Percentiles rank a stretch among this genome's conserved stretches.
Conservation (phyloP, 345 rosid genomes). For the Syzygium oleosum region DNA sequence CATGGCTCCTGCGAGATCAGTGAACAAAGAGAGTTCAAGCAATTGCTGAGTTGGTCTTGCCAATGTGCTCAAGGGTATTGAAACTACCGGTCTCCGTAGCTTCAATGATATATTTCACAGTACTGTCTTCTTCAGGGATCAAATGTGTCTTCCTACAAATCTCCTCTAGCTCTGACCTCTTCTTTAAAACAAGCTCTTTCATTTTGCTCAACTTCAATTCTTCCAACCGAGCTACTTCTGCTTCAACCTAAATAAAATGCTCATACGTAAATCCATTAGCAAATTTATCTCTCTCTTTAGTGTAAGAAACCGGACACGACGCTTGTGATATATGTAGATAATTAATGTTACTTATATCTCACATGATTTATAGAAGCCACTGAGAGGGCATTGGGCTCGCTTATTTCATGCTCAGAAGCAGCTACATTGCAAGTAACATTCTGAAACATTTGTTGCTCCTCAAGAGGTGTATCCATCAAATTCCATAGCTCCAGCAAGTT, state of each 20-base stretch:
- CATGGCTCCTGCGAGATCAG: slow-evolving; percentile 30
- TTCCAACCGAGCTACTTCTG: slow-evolving; percentile 83
- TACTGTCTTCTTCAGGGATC: slow-evolving; percentile 51
- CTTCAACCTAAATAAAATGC: slow-evolving; percentile 52
- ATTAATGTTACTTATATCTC: slow-evolving; percentile 13
- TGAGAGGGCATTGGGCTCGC: slow-evolving; percentile 74
- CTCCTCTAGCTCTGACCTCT: slow-evolving; percentile 80
- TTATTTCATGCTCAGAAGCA: slow-evolving; percentile 89
- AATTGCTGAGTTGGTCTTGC: not conserved
- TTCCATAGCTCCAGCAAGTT: slow-evolving; percentile 92
- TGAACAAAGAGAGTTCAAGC: not conserved
- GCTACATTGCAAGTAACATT: slow-evolving; percentile 89
- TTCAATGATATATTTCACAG: slow-evolving; percentile 49
- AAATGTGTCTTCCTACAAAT: slow-evolving; percentile 83
- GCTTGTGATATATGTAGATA: not conserved
- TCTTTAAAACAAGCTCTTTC: slow-evolving; percentile 95
- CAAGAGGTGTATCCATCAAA: slow-evolving; percentile 95
- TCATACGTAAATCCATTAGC: not conserved
- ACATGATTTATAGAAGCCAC: slow-evolving; percentile 69
- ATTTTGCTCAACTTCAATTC: slow-evolving; percentile 87
- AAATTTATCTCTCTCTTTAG: not conserved
- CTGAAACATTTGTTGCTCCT: slow-evolving; percentile 86
- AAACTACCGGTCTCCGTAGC: slow-evolving; percentile 71
- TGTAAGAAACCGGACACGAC: not conserved
- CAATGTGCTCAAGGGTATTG: not conserved